Evolutionary conservation across 164 flowering plant species (phyloP).

Genomic region (Chloranthus sessilifolius): DNA sequence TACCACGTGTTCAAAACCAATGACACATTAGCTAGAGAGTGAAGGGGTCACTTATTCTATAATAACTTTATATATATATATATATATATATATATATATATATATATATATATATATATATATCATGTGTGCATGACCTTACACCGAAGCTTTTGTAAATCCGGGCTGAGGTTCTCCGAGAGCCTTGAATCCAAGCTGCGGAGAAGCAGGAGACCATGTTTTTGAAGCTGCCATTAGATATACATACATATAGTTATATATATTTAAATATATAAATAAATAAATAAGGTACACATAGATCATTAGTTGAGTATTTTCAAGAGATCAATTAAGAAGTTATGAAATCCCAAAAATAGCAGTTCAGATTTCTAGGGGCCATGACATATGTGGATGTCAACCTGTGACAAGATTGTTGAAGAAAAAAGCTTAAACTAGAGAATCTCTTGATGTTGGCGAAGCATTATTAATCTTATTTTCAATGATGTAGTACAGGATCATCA

Average conservation of each 20-base stretch:
- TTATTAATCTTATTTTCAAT: no score
- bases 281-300: background rate
- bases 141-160: slow-evolving; percentile 25
- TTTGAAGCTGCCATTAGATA: slow-evolving; percentile 13
- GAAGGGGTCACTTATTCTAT: no score
- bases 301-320: background rate
- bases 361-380: background rate
- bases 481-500: no score
- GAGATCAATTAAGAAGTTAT: background rate
- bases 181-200: slow-evolving; percentile 20
- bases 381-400: background rate
- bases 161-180: slow-evolving; percentile 17
- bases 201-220: slow-evolving; percentile 11
- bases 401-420: no score
- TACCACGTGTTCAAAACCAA: no score
- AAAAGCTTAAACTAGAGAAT: background rate
- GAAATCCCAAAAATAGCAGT: background rate
- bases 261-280: background rate
- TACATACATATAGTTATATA: background rate
- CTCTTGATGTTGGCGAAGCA: no score
- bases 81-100: no score
- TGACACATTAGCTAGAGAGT: no score
- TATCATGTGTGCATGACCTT: slow-evolving; percentile 23
- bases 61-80: no score
- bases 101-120: no score